Evolutionary conservation across 352 stramenopile genomes (phyloP), one percentile per base, ranked within the genome.

Genomic region (Globisporangium sylvaticum): DNA sequence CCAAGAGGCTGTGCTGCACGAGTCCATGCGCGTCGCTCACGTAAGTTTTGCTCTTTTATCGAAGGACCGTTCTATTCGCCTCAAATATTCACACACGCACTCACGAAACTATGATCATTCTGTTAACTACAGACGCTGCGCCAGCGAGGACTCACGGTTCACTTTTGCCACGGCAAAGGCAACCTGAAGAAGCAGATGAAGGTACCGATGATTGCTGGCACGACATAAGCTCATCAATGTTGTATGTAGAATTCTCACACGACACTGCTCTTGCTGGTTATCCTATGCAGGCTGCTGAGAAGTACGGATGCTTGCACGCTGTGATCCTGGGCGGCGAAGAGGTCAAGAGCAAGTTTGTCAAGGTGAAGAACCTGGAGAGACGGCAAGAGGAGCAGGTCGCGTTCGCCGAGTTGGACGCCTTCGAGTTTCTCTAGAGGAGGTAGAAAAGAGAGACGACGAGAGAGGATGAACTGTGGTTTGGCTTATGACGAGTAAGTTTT

Each of bases 101-200:
- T 50, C 18, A 5, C 42, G 18, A 50, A 50, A 24, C 8, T 50
- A 20, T 24, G 18, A 10, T 24, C 42, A 9, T 27, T n/a, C 29
- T 25, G 1, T 14, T n/a, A 29, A 57, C 5, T 57, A 27, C 57
- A 89, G 81, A 67, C 48, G 5, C 77, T 96, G 55, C 84, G 88
- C 24, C 70, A 81, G 37, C 72, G 73, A 66, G 85, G 81, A 1
- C 68, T 90, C 39, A 80, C 63, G 0, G 87, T 96, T n/a, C 88
- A 96, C 70, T 92, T 94, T 64, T 92, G 86, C 50, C 87, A 96
- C 52, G 86, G 80, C 22, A 75, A 71, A 27, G 82, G 83, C 18
- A 92, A 84, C 54, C 84, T 96, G 67, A 96, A 95, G 64, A 96
- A 96, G 68, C 83, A 94, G 54, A 93, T 96, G 86, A 96, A 96